phyloP scores from a whole-genome alignment of 2,329 filamentous ascomycete genomes.

The Talaromyces sp. region DNA sequence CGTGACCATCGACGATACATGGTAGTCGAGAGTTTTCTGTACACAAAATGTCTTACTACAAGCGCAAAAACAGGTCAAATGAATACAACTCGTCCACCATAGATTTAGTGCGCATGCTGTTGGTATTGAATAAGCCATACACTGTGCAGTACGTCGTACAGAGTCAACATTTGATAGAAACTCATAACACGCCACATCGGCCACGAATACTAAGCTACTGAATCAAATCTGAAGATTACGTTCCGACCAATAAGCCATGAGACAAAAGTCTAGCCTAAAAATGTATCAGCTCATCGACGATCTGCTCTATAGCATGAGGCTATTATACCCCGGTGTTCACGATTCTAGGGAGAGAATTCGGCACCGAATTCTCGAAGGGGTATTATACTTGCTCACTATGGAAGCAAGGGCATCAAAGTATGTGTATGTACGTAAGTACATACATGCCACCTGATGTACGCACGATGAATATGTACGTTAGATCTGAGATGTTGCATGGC shows the following conservation, averaged over 20 bases:
- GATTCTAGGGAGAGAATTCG: background rate
- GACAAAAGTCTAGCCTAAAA: background rate
- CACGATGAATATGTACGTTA: background rate
- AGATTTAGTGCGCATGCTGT: background rate
- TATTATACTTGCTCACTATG: background rate
- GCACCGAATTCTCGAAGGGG: background rate
- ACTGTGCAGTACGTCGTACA: background rate
- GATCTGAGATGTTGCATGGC: conserved; percentile 5
- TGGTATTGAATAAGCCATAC: background rate
- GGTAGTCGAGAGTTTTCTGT: background rate
- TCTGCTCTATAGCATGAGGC: background rate
- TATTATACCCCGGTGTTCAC: background rate
- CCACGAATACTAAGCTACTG: background rate
- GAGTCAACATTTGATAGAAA: background rate
- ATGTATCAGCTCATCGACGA: background rate
- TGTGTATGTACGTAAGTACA: background rate
- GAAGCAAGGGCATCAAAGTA: background rate
- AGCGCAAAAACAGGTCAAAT: background rate
- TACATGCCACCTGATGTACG: background rate
- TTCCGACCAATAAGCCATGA: background rate
- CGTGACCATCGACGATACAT: background rate
- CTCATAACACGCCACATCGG: background rate
- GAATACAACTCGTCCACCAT: background rate
- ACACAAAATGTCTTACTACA: background rate
- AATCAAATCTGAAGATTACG: too few species aligned